Evolutionary conservation across 2,329 filamentous ascomycete species (phyloP).

Genomic region (Nakataea oryzae): DNA sequence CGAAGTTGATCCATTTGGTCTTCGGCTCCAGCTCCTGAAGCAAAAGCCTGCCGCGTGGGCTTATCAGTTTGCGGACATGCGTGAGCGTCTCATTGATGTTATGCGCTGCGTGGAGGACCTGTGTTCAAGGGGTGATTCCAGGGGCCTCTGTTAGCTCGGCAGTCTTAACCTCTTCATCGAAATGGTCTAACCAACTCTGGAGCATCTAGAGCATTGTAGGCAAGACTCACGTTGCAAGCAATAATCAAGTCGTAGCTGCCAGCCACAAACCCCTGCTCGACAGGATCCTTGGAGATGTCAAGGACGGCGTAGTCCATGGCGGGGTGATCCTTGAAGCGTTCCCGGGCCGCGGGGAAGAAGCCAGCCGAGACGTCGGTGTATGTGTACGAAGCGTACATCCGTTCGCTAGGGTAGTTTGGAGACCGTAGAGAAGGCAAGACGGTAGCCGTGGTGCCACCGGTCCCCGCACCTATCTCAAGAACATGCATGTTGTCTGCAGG

Average conservation of each 20-base stretch:
- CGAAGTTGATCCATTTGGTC: background rate
- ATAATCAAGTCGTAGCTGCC: background rate
- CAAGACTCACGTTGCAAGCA: background rate
- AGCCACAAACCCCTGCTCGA: background rate
- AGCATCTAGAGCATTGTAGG: background rate
- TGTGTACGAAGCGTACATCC: slow-evolving; percentile 17
- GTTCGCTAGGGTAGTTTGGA: no score
- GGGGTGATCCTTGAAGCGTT: slow-evolving; percentile 14
- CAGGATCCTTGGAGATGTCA: background rate
- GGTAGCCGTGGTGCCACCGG: no score
- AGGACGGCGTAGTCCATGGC: background rate
- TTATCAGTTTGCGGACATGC: background rate
- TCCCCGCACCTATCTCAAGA: no score
- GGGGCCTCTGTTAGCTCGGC: background rate
- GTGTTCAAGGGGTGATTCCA: background rate
- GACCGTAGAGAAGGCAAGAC: no score
- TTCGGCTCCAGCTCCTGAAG: background rate
- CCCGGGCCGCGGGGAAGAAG: slow-evolving; percentile 25
- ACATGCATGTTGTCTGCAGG: background rate
- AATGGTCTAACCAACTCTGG: no score
- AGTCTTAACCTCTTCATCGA: background rate
- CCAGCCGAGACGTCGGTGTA: slow-evolving; percentile 29
- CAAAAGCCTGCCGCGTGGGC: background rate
- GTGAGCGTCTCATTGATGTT: background rate
- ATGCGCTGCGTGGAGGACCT: background rate